These are phyloP conservation scores for Bidens hawaiensis DNA, from an alignment of 140 eudicot species.

Conservation along the genomic window DNA sequence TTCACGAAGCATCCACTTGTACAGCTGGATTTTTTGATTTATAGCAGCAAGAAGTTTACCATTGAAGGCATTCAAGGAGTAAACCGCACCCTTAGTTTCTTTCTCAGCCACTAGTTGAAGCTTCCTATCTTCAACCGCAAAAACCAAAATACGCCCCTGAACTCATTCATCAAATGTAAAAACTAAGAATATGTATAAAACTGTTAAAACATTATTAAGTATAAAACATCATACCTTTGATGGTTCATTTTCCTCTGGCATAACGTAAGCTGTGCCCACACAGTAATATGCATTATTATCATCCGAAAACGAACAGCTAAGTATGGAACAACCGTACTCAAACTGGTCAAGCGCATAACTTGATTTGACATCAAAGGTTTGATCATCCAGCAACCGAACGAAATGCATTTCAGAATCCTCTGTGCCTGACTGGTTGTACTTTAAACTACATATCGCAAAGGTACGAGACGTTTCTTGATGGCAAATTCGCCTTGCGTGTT, in stretches of 20 bases:
- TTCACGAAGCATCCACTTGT: slow-evolving; percentile 96
- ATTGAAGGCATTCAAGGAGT: slow-evolving; percentile 83
- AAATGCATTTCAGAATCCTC: slow-evolving; percentile 86
- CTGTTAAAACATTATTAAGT: too few species aligned
- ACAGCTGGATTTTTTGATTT: slow-evolving; percentile 88
- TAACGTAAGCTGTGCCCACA: slow-evolving; percentile 87
- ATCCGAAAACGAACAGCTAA: slow-evolving; percentile 86
- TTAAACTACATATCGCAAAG: slow-evolving; percentile 87
- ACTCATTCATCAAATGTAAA: not conserved
- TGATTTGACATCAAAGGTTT: slow-evolving; percentile 84
- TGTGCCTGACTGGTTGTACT: slow-evolving; percentile 68
- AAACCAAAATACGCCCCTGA: slow-evolving; percentile 81
- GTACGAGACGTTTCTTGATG: slow-evolving; percentile 92
- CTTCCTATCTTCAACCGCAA: slow-evolving; percentile 81
- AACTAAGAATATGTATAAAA: too few species aligned
- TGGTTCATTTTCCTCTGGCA: slow-evolving; percentile 93
- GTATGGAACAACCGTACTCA: slow-evolving; percentile 82
- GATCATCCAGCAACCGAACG: slow-evolving; percentile 87
- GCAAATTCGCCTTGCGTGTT: slow-evolving; percentile 91
- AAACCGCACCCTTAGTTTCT: slow-evolving; percentile 92
- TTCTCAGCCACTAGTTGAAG: slow-evolving; percentile 89
- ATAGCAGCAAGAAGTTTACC: slow-evolving; percentile 95
- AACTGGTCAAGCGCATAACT: slow-evolving; percentile 83
- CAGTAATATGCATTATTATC: slow-evolving; percentile 84
- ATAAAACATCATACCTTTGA: slow-evolving; percentile 64